Conservation (phyloP, 257 asterid species). For the Ballota nigra region DNA sequence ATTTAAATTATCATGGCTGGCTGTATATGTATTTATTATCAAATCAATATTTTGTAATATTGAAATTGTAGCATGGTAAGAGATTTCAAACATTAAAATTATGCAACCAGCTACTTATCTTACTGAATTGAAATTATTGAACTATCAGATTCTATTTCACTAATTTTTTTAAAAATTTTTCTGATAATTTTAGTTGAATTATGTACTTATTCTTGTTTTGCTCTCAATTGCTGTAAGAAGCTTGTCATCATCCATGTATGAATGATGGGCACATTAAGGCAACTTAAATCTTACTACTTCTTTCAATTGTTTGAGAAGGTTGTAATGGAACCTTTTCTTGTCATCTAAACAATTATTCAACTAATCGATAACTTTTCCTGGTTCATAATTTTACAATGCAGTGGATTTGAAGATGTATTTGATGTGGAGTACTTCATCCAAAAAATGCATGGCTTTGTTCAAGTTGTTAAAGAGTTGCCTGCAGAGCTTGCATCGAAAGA, state of each 20-base stretch:
- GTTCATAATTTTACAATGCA: constrained; percentile 33
- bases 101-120: background rate
- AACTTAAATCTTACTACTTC: background rate
- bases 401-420: constrained; percentile 87
- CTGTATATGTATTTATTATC: background rate
- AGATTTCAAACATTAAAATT: background rate
- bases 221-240: background rate
- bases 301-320: background rate
- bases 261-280: background rate
- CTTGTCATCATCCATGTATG: background rate
- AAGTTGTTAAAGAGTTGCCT: constrained; percentile 81
- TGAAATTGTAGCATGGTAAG: background rate
- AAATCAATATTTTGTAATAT: background rate
- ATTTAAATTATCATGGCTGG: background rate
- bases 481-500: constrained; percentile 77
- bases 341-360: constrained; percentile 1
- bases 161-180: no score
- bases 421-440: constrained; percentile 87
- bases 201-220: background rate
- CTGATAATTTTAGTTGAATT: background rate
- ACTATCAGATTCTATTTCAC: background rate
- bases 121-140: background rate
- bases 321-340: constrained; percentile 7
- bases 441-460: constrained; percentile 72
- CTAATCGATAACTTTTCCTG: constrained; percentile 12